phyloP scores from a whole-genome alignment of 352 stramenopile species.

The Phytopythium aichiense region DNA sequence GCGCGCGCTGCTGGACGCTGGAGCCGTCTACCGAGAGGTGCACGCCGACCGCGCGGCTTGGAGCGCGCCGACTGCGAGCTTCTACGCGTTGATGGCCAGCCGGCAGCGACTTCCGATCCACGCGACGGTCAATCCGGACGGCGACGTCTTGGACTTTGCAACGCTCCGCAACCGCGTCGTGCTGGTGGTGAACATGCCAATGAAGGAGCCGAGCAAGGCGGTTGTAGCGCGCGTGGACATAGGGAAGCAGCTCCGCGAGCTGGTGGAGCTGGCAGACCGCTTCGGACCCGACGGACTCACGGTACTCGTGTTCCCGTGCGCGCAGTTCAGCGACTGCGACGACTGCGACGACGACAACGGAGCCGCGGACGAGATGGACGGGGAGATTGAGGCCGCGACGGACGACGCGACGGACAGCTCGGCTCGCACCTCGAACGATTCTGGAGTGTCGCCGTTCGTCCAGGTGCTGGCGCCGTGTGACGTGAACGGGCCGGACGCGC shows the following conservation, averaged over 20 bases:
- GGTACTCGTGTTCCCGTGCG: conserved; percentile 81
- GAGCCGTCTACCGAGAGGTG: conserved; percentile 40
- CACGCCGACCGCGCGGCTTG: conserved; percentile 25
- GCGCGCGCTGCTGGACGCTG: conserved; percentile 37
- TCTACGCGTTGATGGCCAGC: conserved; percentile 73
- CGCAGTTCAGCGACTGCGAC: conserved; percentile 83
- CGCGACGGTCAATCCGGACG: conserved; percentile 31
- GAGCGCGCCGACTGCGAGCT: conserved; percentile 30
- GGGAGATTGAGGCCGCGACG: conserved; percentile 50
- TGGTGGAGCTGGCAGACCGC: conserved; percentile 53
- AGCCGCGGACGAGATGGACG: conserved; percentile 58
- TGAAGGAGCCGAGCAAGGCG: neutral
- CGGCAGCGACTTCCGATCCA: neutral
- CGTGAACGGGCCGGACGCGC: conserved; percentile 82
- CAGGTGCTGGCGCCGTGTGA: conserved; percentile 67
- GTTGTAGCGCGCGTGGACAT: conserved; percentile 46
- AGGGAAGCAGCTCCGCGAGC: conserved; percentile 73
- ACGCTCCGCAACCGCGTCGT: conserved; percentile 54
- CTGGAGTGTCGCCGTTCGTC: conserved; percentile 19
- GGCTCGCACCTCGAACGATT: conserved; percentile 10
- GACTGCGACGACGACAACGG: conserved; percentile 18
- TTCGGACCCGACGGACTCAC: conserved; percentile 52
- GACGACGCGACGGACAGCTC: conserved; percentile 17
- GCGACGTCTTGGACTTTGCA: conserved; percentile 55
- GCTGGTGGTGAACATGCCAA: conserved; percentile 72